Evolutionary conservation across 2,329 filamentous ascomycete species (phyloP), one percentile per base, ranked within the genome.

Genomic region (Neoarthrinium moseri): DNA sequence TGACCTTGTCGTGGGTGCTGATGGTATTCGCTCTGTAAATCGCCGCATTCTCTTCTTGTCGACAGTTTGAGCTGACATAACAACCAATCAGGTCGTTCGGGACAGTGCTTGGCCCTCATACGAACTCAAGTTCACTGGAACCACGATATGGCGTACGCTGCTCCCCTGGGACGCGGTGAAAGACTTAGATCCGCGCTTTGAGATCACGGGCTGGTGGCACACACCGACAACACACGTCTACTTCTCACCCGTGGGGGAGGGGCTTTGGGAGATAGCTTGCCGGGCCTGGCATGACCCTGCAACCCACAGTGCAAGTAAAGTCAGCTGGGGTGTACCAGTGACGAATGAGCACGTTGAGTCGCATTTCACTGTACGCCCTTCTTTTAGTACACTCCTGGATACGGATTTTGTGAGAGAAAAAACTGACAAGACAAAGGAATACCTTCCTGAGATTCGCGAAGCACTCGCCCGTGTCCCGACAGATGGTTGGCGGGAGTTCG

Each of bases 1-100:
- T 3, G 74, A 77, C 49, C 55, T 80, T 0, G 64, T 79, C 1
- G 66, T 80, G 2, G 77, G 75, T 0, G 76, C 73, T 4, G 74
- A 80, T 53, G 74, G 77, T 3, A 78, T 78, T 42, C 68, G 73
- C 46, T 77, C 74, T 4, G 69, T 74, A 51, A 27, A 60, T 48
- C 11, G 12, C 10, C 11, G 17, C 24, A 11, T 17, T 21, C 22
- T 10, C 22, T 26, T 12, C 20, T 21, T 18, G 35, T 11, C 2
- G 33, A 18, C 8, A 26, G 43, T 21, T 58, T 67, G 21, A 52
- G 57, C 60, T 2, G 49, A 60, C 3, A 54, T 55, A 43, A 51
- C 7, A 61, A 61, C 1, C 37, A 59, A 48, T 11, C 18, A 56
- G 55, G 55, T 56, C 3, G 57, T 61, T 2, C 43, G 58, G 8